These are phyloP conservation scores for Clavaria fumosa DNA, from an alignment of 768 basidiomycete species.

Conservation along the genomic window DNA sequence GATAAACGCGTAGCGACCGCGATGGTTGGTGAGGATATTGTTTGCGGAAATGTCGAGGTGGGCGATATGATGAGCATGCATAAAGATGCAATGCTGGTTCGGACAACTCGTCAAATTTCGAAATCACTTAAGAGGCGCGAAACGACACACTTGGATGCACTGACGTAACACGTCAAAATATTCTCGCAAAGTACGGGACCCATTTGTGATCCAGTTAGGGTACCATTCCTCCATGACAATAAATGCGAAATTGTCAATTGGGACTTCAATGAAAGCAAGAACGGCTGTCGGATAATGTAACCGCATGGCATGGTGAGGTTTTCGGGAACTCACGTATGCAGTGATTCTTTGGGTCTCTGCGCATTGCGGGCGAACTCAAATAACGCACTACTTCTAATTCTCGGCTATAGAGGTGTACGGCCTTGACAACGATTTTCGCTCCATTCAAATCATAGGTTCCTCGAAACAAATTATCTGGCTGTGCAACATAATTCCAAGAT, in stretches of 20 bases:
- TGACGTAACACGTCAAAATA: constrained; percentile 48
- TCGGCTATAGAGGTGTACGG: constrained; percentile 45
- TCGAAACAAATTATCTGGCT: constrained; percentile 65
- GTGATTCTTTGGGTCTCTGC: constrained; percentile 53
- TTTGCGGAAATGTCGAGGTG: constrained; percentile 60
- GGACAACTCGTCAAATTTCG: constrained; percentile 3
- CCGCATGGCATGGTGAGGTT: too few species aligned
- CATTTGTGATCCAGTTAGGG: constrained; percentile 36
- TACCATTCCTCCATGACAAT: constrained; percentile 79
- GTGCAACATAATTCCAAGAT: background rate
- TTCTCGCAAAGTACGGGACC: constrained; percentile 33
- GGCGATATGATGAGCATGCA: constrained; percentile 50
- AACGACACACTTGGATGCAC: constrained; percentile 42
- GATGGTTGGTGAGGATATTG: constrained; percentile 53
- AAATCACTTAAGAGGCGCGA: background rate
- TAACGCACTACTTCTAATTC: constrained; percentile 45
- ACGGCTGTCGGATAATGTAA: constrained; percentile 31
- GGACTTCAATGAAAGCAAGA: constrained; percentile 42
- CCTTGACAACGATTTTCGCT: constrained; percentile 46
- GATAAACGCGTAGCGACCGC: constrained; percentile 53
- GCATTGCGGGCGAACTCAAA: constrained; percentile 36
- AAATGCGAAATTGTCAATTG: constrained; percentile 38
- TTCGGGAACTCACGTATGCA: constrained; percentile 55
- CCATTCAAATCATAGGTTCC: constrained; percentile 39
- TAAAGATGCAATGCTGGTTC: constrained; percentile 47